phyloP scores from a whole-genome alignment of 208 protist species.

The Polymyxa betae region DNA sequence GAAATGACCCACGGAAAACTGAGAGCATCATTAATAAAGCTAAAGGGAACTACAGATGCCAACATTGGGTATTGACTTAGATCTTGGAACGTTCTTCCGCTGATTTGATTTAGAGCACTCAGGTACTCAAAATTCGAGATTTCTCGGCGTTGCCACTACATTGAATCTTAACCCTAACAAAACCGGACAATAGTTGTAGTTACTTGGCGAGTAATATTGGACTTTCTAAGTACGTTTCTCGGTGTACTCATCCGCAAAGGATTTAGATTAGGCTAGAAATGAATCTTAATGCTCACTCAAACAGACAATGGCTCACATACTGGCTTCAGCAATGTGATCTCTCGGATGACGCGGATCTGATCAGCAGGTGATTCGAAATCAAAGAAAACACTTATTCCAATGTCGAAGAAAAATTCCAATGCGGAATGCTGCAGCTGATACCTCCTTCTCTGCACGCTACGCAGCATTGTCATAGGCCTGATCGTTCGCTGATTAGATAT shows the following conservation, averaged over 20 bases:
- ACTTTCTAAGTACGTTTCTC: background rate
- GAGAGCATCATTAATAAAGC: background rate
- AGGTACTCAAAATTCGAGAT: conserved; percentile 66
- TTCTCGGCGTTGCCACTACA: conserved; percentile 54
- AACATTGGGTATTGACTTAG: conserved; percentile 98
- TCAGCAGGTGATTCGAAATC: conserved; percentile 1
- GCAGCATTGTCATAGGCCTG: conserved; percentile 31
- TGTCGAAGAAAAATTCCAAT: conserved; percentile 61
- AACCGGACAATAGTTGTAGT: background rate
- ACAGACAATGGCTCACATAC: background rate
- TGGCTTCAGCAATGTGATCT: conserved; percentile 7
- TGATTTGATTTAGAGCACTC: conserved; percentile 88
- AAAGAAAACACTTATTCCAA: conserved; percentile 28
- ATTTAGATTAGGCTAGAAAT: background rate
- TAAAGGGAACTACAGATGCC: conserved; percentile 74
- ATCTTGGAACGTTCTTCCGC: conserved; percentile 93
- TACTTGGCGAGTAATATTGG: background rate
- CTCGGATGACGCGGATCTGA: conserved; percentile 39
- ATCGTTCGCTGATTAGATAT: background rate
- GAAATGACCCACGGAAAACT: conserved; percentile 69
- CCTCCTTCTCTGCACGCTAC: background rate
- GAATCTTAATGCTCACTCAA: background rate
- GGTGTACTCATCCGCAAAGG: background rate
- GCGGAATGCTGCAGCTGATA: conserved; percentile 59
- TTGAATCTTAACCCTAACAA: background rate